phyloP scores from a whole-genome alignment of 2,329 filamentous ascomycete species.

The Fusarium hainanense region DNA sequence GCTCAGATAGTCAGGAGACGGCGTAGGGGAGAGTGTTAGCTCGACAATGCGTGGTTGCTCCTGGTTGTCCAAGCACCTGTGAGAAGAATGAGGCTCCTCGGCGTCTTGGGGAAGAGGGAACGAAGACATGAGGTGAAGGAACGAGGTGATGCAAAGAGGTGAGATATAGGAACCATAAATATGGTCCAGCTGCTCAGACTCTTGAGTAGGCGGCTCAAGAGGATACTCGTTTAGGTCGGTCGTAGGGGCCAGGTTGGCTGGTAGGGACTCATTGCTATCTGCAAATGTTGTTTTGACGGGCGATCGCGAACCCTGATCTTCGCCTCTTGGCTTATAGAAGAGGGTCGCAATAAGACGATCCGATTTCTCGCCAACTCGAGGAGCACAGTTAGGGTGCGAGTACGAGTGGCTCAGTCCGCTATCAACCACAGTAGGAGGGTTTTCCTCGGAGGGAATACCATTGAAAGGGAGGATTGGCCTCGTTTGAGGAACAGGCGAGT shows the following conservation, averaged over 20 bases:
- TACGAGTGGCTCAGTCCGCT: constrained; percentile 71
- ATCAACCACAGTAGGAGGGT: constrained; percentile 70
- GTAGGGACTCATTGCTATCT: constrained; percentile 53
- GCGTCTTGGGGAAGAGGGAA: constrained; percentile 66
- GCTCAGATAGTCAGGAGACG: constrained; percentile 70
- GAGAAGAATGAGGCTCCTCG: constrained; percentile 68
- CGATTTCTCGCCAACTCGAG: constrained; percentile 58
- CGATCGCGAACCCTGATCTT: constrained; percentile 47
- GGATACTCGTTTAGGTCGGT: constrained; percentile 68
- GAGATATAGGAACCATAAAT: constrained; percentile 75
- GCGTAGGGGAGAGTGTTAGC: constrained; percentile 70
- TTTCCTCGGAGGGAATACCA: constrained; percentile 68
- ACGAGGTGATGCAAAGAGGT: constrained; percentile 72
- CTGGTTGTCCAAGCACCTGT: constrained; percentile 72
- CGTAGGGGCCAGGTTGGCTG: constrained; percentile 69
- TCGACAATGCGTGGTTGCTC: constrained; percentile 73
- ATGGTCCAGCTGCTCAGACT: constrained; percentile 69
- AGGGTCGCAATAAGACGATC: constrained; percentile 70
- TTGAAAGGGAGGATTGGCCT: constrained; percentile 64
- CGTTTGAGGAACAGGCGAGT: constrained; percentile 52
- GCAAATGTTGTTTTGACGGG: constrained; percentile 45
- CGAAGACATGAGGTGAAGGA: constrained; percentile 72
- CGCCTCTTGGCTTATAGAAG: constrained; percentile 66
- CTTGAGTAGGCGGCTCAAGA: constrained; percentile 66
- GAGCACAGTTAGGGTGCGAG: constrained; percentile 72